phyloP scores from a whole-genome alignment of 2,329 filamentous ascomycete genomes.

The Alternaria atra region DNA sequence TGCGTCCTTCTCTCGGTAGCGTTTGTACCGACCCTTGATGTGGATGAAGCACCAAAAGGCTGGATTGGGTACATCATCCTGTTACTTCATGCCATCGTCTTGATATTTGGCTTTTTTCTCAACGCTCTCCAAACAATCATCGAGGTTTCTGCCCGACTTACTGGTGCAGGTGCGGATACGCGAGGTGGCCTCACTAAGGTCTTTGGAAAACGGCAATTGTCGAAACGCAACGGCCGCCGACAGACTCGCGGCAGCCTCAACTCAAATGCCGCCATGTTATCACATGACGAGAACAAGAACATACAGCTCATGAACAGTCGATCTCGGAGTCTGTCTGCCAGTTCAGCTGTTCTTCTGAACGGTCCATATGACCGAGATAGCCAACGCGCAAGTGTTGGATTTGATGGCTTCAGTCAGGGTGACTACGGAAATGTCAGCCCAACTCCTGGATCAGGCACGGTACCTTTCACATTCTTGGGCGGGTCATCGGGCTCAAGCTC shows the following conservation, averaged over 20 bases:
- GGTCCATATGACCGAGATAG: conserved; percentile 54
- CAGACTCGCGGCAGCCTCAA: conserved; percentile 80
- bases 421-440: conserved; percentile 69
- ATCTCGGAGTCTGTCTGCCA: conserved; percentile 68
- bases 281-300: conserved; percentile 72
- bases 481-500: conserved; percentile 54
- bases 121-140: conserved; percentile 90
- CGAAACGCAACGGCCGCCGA: conserved; percentile 72
- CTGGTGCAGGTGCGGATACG: conserved; percentile 80
- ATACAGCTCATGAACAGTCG: conserved; percentile 63
- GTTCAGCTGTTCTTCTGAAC: conserved; percentile 69
- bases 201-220: conserved; percentile 89
- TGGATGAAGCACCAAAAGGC: conserved; percentile 81
- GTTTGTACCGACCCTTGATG: conserved; percentile 83
- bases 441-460: conserved; percentile 76
- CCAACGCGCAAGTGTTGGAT: conserved; percentile 59
- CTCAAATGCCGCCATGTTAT: conserved; percentile 83
- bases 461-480: conserved; percentile 74
- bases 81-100: conserved; percentile 81
- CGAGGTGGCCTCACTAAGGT: conserved; percentile 85
- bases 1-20: conserved; percentile 65
- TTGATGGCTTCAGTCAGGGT: conserved; percentile 63
- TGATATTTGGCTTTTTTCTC: conserved; percentile 91
- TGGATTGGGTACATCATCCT: conserved; percentile 97
- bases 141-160: conserved; percentile 83